Conservation (phyloP, 2,329 filamentous ascomycete genomes). For the Colletotrichum truncatum region DNA sequence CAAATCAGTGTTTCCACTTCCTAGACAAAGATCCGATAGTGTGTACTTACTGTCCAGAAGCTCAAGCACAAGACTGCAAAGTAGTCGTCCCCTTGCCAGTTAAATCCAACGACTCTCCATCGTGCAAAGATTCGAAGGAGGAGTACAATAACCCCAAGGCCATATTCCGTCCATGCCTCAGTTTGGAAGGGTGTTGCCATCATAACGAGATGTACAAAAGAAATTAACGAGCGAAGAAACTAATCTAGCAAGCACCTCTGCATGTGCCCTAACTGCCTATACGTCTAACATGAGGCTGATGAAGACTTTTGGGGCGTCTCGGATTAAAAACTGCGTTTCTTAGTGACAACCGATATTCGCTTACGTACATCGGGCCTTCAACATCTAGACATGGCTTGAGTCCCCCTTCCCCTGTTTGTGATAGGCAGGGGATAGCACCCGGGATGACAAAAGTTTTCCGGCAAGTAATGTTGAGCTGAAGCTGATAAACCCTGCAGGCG, state of each 20-base stretch:
- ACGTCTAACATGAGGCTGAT: not conserved
- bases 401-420: not conserved
- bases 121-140: conserved; percentile 49
- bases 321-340: conserved; percentile 9
- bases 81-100: conserved; percentile 54
- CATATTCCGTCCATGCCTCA: conserved; percentile 55
- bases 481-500: not conserved
- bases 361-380: not conserved
- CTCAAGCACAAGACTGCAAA: conserved; percentile 47
- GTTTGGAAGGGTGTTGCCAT: conserved; percentile 49
- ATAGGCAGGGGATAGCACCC: not conserved
- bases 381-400: not conserved
- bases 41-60: conserved; percentile 46
- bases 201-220: conserved; percentile 29
- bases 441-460: not conserved
- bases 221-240: not conserved
- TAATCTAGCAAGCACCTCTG: not conserved
- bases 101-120: conserved; percentile 48
- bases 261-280: not conserved
- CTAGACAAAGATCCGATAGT: not conserved
- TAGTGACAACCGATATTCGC: not conserved
- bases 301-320: not conserved
- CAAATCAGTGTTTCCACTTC: too few relatives aligned
- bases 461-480: not conserved
- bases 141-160: conserved; percentile 46